These are phyloP conservation scores for Ophiocordyceps camponoti-leonardi DNA, from an alignment of 2,329 filamentous ascomycete species.

Conservation along the genomic window DNA sequence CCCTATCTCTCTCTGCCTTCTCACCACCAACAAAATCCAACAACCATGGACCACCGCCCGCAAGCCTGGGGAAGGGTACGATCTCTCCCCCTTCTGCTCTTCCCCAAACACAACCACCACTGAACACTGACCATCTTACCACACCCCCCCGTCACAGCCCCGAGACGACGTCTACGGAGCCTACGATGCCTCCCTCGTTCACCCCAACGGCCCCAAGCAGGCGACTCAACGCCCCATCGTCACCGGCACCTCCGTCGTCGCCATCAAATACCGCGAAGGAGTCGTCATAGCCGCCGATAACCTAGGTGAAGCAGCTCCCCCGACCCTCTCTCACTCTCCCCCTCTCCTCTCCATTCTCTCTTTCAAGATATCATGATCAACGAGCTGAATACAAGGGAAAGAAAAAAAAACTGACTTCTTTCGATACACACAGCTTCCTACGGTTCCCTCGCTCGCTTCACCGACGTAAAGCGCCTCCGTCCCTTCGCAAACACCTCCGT, in stretches of 20 bases:
- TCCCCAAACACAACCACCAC: background rate
- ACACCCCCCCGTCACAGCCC: constrained; percentile 38
- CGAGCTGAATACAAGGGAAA: too few relatives aligned
- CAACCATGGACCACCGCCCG: constrained; percentile 52
- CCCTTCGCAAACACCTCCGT: constrained; percentile 71
- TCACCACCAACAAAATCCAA: too few relatives aligned
- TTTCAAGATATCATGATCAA: background rate
- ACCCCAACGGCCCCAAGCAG: constrained; percentile 52
- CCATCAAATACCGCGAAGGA: constrained; percentile 88
- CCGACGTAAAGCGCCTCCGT: constrained; percentile 87
- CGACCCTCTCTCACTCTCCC: background rate
- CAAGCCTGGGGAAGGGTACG: constrained; percentile 58
- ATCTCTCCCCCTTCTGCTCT: constrained; percentile 8
- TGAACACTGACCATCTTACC: constrained; percentile 5
- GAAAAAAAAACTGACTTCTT: background rate
- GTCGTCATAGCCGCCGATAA: constrained; percentile 97
- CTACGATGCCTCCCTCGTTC: constrained; percentile 79
- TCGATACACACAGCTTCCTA: constrained; percentile 56
- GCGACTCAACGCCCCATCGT: constrained; percentile 89
- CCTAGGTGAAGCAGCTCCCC: constrained; percentile 49
- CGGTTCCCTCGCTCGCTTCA: constrained; percentile 91
- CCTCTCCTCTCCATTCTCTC: background rate
- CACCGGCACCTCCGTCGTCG: constrained; percentile 89
- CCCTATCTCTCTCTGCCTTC: background rate
- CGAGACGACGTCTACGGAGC: constrained; percentile 93